Evolutionary conservation across 176 grass and related monocot genomes (phyloP).

Genomic region (Tillandsia leiboldiana): DNA sequence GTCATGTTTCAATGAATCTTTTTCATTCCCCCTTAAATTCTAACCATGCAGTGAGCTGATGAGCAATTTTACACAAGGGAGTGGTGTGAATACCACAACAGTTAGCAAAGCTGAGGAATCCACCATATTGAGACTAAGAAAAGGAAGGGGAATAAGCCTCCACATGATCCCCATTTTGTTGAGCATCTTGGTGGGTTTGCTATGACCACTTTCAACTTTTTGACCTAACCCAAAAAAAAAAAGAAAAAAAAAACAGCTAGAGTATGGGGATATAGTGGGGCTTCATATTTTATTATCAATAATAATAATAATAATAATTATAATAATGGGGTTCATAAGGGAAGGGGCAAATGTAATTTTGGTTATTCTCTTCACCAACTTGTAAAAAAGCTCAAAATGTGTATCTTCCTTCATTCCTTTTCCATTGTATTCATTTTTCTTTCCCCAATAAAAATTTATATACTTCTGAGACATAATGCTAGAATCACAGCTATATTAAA

Average conservation of each 20-base stretch:
- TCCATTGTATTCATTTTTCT: slow-evolving; percentile 23
- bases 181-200: slow-evolving; percentile 26
- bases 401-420: slow-evolving; percentile 18
- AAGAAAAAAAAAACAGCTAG: background rate
- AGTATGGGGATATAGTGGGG: slow-evolving; percentile 4
- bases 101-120: slow-evolving; percentile 33
- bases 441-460: slow-evolving; percentile 13
- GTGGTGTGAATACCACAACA: slow-evolving; percentile 14
- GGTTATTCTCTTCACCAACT: slow-evolving; percentile 16
- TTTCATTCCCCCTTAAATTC: background rate
- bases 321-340: too few relatives aligned
- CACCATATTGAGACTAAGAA: slow-evolving; percentile 36
- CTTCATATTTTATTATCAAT: background rate
- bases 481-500: too few relatives aligned
- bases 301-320: background rate
- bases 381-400: slow-evolving; percentile 22
- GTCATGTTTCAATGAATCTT: background rate
- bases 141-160: slow-evolving; percentile 24
- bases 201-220: slow-evolving; percentile 44
- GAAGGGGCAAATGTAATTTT: too few relatives aligned
- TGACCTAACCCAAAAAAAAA: slow-evolving; percentile 34
- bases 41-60: slow-evolving; percentile 39
- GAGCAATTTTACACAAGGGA: slow-evolving; percentile 32
- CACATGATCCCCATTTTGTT: slow-evolving; percentile 35
- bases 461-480: too few relatives aligned